Percentiles rank a stretch among this genome's conserved stretches.
These are phyloP conservation scores for Scheffersomyces stambukii DNA, from an alignment of 1,139 yeast genomes.

Conservation along the genomic window DNA sequence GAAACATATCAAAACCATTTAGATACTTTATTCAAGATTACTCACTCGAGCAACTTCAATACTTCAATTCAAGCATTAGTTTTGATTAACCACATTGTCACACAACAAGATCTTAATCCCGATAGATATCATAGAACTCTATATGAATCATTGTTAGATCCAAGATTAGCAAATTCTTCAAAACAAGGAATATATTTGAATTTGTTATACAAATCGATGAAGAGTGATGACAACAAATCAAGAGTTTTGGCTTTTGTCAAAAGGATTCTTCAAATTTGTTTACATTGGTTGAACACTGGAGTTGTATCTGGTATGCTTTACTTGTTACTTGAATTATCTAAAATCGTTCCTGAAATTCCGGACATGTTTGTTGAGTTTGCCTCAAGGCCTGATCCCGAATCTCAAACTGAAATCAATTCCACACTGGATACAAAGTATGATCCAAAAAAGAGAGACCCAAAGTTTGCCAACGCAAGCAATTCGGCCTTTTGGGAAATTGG, in stretches of 20 bases:
- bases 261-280: conserved; percentile 80
- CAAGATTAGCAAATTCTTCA: conserved; percentile 76
- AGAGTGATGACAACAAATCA: conserved; percentile 58
- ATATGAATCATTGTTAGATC: conserved; percentile 85
- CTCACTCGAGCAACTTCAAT: conserved; percentile 91
- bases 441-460: conserved; percentile 87
- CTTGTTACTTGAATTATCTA: conserved; percentile 61
- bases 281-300: conserved; percentile 85
- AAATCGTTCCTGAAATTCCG: conserved; percentile 38
- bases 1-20: conserved; percentile 73
- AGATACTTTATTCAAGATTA: conserved; percentile 80
- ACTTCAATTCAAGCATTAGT: conserved; percentile 92
- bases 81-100: conserved; percentile 71
- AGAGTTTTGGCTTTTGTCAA: conserved; percentile 89
- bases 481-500: conserved; percentile 85
- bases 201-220: conserved; percentile 76
- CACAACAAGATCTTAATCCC: conserved; percentile 50
- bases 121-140: conserved; percentile 86
- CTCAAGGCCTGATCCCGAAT: conserved; percentile 34
- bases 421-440: too few relatives aligned
- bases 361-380: conserved; percentile 40
- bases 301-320: conserved; percentile 87
- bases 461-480: conserved; percentile 73
- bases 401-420: too few relatives aligned
- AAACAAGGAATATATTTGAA: conserved; percentile 89